Evolutionary conservation across 2,329 filamentous ascomycete species (phyloP), one percentile per base, ranked within the genome.

Genomic region (Fusarium siculi): DNA sequence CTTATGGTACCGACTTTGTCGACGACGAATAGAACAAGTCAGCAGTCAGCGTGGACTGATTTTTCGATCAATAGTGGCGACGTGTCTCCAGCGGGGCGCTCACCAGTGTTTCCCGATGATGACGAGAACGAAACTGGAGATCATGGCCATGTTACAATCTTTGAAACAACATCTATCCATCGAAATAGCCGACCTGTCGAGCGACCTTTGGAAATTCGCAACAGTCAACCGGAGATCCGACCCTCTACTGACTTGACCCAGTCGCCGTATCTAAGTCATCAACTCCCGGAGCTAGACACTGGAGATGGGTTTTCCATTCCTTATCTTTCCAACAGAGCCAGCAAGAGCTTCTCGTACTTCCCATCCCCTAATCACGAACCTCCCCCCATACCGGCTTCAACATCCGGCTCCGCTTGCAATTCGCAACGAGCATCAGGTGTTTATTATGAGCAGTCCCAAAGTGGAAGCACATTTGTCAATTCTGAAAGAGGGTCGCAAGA

Each of bases 1-100:
- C 81, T 90, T 14, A 80, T 81, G 57, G 83, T 89, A 19, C 88
- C 88, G 18, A 83, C 55, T 78, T 84, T 73, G 76, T 84, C 55
- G 77, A 83, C 57, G 79, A 84, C 46, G 83, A 78, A 89, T 66
- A 84, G 88, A 42, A 80, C 81, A 25, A 90, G 88, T 70, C 87
- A 89, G 54, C 85, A 87, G 60, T 89, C 88, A 4, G 82, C 84
- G n/a, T 91, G 89, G 89, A 90, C 89, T 32, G 88, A 91, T 75
- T 86, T 88, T 67, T 89, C 88, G 1, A 81, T 90, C 15, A 87
- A 88, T 21, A 90, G 87, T 65, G 84, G 82, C 25, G 86, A 88
- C 66, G 73, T 72, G n/a, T 80, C 81, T 18, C 79, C 81, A 44
- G 68, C 59, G 15, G 70, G 74, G 21, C 76, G 73, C 52, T 81